Conservation (phyloP, 225 moss, liverwort and hornwort genomes). For the Pseudoscleropodium purum region DNA sequence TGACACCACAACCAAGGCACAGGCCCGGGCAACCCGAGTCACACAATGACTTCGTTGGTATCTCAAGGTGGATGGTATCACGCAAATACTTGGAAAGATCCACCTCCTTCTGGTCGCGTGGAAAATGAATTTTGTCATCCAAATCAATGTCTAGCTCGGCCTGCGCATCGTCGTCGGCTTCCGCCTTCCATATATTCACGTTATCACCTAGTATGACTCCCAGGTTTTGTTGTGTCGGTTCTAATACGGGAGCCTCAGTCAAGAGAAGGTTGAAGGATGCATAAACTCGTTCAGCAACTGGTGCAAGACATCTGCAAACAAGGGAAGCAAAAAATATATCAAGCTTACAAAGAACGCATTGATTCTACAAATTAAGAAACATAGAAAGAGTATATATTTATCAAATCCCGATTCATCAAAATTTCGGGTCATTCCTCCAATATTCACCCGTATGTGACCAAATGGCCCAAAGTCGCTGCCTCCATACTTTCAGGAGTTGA, state of each 20-base stretch:
- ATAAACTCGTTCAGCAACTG: constrained; percentile 70
- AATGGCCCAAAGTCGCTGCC: neutral
- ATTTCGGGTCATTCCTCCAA: neutral
- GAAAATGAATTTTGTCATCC: constrained; percentile 92
- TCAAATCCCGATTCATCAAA: neutral
- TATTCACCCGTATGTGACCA: neutral
- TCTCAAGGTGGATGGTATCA: constrained; percentile 88
- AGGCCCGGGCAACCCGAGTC: constrained; percentile 50
- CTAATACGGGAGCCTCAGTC: constrained; percentile 54
- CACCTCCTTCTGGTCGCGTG: constrained; percentile 55
- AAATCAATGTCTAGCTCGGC: constrained; percentile 70
- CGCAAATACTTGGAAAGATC: constrained; percentile 91
- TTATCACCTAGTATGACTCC: constrained; percentile 67
- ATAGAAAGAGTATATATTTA: neutral
- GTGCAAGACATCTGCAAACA: constrained; percentile 56
- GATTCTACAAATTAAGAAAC: neutral
- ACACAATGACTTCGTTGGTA: constrained; percentile 71
- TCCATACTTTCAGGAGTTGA: neutral
- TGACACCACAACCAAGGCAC: constrained; percentile 71
- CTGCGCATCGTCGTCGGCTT: constrained; percentile 22
- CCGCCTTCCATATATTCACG: constrained; percentile 12
- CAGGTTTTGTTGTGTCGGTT: constrained; percentile 62
- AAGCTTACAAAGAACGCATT: neutral
- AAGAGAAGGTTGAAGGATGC: constrained; percentile 65
- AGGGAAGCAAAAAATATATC: neutral